phyloP scores from a whole-genome alignment of 2,329 filamentous ascomycete species.

The Aspergillus texensis region DNA sequence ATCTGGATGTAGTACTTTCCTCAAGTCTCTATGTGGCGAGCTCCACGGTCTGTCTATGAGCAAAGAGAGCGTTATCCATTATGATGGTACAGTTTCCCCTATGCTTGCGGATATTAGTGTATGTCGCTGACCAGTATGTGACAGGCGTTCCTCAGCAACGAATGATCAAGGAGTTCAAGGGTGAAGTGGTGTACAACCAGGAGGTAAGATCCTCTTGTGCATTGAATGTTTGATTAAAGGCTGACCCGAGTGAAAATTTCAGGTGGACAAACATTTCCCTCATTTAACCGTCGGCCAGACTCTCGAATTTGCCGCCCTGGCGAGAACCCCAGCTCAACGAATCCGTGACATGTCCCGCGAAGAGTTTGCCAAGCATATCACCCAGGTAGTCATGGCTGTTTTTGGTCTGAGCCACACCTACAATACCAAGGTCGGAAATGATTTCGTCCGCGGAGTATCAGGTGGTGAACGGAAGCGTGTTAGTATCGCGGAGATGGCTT shows the following conservation, averaged over 20 bases:
- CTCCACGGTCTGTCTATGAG: not conserved
- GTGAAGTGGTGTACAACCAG: slow-evolving; percentile 40
- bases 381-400: slow-evolving; percentile 47
- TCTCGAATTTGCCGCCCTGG: slow-evolving; percentile 73
- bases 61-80: not conserved
- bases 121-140: not conserved
- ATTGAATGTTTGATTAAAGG: not conserved
- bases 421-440: slow-evolving; percentile 50
- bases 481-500: slow-evolving; percentile 57
- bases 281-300: slow-evolving; percentile 68
- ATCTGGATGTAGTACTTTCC: slow-evolving; percentile 1
- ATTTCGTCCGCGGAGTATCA: slow-evolving; percentile 61
- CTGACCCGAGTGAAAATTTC: slow-evolving; percentile 35
- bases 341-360: slow-evolving; percentile 32
- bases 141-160: slow-evolving; percentile 45
- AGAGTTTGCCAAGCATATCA: slow-evolving; percentile 44
- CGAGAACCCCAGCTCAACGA: slow-evolving; percentile 49
- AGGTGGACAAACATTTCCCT: slow-evolving; percentile 78
- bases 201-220: slow-evolving; percentile 46
- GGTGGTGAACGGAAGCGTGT: slow-evolving; percentile 64
- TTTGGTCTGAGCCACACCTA: slow-evolving; percentile 51
- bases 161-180: slow-evolving; percentile 41
- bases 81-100: not conserved
- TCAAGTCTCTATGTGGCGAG: not conserved
- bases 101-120: not conserved